These are phyloP conservation scores for Amaranthus hypochondriacus DNA, from an alignment of 148 eudicot genomes.

Conservation along the genomic window DNA sequence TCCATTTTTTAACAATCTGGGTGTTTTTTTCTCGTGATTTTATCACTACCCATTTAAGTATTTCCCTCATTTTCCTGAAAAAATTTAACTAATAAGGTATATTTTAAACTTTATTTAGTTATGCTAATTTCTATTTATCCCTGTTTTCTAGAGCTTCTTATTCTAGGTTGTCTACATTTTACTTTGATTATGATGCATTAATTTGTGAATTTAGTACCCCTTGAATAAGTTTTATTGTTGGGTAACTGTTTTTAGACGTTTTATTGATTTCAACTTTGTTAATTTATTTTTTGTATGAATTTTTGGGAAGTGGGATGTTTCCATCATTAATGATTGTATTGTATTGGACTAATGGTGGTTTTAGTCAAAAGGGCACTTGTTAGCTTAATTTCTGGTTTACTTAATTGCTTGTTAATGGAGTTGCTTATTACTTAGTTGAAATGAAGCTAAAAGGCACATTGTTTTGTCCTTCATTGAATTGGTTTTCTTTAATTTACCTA, in stretches of 20 bases:
- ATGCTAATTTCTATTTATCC: neutral
- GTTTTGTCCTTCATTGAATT: neutral
- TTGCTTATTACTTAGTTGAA: slow-evolving; percentile 7
- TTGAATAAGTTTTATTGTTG: neutral
- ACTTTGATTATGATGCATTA: slow-evolving; percentile 1
- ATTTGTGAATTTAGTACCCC: neutral
- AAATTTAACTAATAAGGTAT: neutral
- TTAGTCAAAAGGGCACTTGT: slow-evolving; percentile 23
- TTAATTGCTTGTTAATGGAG: slow-evolving; percentile 18
- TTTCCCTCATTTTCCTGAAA: neutral
- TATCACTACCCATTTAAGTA: slow-evolving; percentile 7
- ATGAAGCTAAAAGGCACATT: slow-evolving; percentile 10
- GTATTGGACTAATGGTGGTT: neutral
- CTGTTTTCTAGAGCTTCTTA: neutral
- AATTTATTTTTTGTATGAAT: neutral
- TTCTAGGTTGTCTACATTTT: too few relatives aligned
- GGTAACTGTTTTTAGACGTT: slow-evolving; percentile 18
- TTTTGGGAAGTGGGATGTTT: slow-evolving; percentile 13
- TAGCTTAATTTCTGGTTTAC: slow-evolving; percentile 19
- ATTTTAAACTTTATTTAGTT: slow-evolving; percentile 13
- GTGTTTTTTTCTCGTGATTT: slow-evolving; percentile 22
- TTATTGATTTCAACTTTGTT: neutral
- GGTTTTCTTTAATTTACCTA: neutral
- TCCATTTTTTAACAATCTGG: neutral
- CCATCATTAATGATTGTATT: neutral